These are phyloP conservation scores for Aspergillus nanangensis DNA, from an alignment of 495 filamentous ascomycete genomes.

Conservation along the genomic window DNA sequence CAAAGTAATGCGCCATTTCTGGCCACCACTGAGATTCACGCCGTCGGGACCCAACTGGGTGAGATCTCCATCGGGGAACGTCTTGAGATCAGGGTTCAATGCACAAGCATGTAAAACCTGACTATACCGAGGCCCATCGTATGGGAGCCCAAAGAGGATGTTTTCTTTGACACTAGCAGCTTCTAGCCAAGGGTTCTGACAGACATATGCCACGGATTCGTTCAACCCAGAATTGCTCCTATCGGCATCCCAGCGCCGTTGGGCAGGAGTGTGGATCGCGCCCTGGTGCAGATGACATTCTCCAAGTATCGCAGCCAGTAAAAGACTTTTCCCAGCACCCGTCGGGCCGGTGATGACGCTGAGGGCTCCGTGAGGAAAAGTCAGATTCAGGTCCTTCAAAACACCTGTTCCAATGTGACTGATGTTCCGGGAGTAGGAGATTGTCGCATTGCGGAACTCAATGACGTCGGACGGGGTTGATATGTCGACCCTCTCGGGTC, in stretches of 20 bases:
- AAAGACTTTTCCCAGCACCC: constrained; percentile 61
- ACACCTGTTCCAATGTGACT: constrained; percentile 67
- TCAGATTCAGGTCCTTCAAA: constrained; percentile 57
- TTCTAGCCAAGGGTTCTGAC: constrained; percentile 84
- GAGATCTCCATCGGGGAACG: constrained; percentile 66
- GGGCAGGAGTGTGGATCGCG: no score
- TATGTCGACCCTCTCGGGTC: no score
- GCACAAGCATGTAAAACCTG: constrained; percentile 67
- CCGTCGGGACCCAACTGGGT: constrained; percentile 81
- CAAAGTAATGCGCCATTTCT: constrained; percentile 77
- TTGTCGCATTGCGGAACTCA: no score
- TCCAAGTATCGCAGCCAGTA: constrained; percentile 58
- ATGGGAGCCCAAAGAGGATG: constrained; percentile 69
- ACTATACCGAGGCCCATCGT: constrained; percentile 56
- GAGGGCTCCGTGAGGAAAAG: constrained; percentile 62
- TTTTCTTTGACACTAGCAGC: constrained; percentile 76
- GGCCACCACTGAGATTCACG: constrained; percentile 79
- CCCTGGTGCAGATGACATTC: constrained; percentile 44
- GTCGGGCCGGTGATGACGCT: constrained; percentile 57
- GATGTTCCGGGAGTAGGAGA: constrained; percentile 56
- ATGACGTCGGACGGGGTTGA: no score
- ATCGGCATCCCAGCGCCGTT: constrained; percentile 13
- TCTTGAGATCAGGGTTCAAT: constrained; percentile 67
- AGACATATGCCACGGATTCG: constrained; percentile 66
- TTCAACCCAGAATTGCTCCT: constrained; percentile 43